Evolutionary conservation across 2,329 filamentous ascomycete species (phyloP), one percentile per base, ranked within the genome.

Genomic region (Aotearoamyces nothofagi): DNA sequence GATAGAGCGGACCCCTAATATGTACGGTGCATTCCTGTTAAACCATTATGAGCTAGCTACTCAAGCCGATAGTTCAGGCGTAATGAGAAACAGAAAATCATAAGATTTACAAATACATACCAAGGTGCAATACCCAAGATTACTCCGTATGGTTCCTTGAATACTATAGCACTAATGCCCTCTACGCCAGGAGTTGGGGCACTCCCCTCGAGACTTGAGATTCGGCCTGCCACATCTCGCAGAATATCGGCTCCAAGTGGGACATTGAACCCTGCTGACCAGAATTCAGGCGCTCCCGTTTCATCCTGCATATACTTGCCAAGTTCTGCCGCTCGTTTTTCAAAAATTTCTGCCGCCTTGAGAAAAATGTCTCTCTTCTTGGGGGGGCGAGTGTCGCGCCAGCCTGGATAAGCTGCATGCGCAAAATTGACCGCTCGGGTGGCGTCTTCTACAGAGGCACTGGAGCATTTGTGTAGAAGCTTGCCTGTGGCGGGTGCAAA

Each of bases 101-200:
- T n/a, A n/a, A n/a, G n/a, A n/a, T n/a, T n/a, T n/a, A n/a, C 5
- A 4, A 20, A 13, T 7, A 39, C 56, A 41, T 58, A 84, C 82
- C 83, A 92, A 7, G 83, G 80, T 3, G 78, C 79, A 50, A 92
- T 83, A 3, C 70, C 74, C 16, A 92, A 56, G 10, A 86, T 63
- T 5, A 90, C 81, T 2, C 83, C 83, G 41, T 70, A 83, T 0
- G 83, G 81, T 52, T 86, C 78, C 46, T 73, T 76, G 38, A 75
- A 53, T 4, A 92, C 55, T 39, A 90, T 57, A 0, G 73, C 79
- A 27, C 55, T 60, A 14, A 61, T 60, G 0, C 60, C 63, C 20
- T 67, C 58, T 10, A 66, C 41, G 2, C 40, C 33, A 2, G 50
- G 39, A 7, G 44, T 43, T 4, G 59, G 54, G 13, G 55, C 45